Base-by-base conservation (phyloP, 1,284 basidiomycete genomes). In the Lentinus polychrous region DNA sequence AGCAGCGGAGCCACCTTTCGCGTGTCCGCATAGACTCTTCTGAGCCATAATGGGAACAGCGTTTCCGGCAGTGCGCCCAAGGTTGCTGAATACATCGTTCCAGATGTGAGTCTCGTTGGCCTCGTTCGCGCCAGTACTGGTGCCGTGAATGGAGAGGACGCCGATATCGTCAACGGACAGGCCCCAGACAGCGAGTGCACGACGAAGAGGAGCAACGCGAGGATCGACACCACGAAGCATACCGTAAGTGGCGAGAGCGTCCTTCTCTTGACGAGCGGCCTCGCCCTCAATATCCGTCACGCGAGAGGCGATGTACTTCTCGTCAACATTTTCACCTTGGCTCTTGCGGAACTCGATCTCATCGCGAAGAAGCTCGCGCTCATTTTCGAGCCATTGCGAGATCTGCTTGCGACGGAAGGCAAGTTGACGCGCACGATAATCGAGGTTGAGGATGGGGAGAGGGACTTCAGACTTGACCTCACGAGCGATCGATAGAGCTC, bases 41-140 rank as follows among this genome's bases (percentile, higher is more conserved):
- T 99, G 95, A 1, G 96, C 92, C 69, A 98, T 90, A 61, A 97
- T 86, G 2, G 96, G 95, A 46, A 97, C 87, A 17, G 94, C 94
- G 65, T 98, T 98, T 49, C 94, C 94, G 43, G 83, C 80, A 12
- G 92, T 91, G 53, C 96, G 89, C 46, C 83, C 83, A 59, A 98
- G 86, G 49, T 83, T 81, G 35, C 80, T 82, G 70, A 99, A 91
- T 63, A 97, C 85, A 56, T 92, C 84, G 67, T 98, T 94, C 89
- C 95, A 98, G 52, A 97, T 93, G 58, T 86, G 83, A 6, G 91
- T 93, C 76, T 99, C 95, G 68, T 99, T 99, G 74, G 94, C 91
- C 78, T 99, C 94, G 68, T 99, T 99, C 33, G 95, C 95, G 60
- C 84, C 87, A 34, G 96, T 99, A 60, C 94, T 95, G 5, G 95